Evolutionary conservation across 495 filamentous ascomycete genomes (phyloP).

Genomic region (Venustampulla echinocandica): DNA sequence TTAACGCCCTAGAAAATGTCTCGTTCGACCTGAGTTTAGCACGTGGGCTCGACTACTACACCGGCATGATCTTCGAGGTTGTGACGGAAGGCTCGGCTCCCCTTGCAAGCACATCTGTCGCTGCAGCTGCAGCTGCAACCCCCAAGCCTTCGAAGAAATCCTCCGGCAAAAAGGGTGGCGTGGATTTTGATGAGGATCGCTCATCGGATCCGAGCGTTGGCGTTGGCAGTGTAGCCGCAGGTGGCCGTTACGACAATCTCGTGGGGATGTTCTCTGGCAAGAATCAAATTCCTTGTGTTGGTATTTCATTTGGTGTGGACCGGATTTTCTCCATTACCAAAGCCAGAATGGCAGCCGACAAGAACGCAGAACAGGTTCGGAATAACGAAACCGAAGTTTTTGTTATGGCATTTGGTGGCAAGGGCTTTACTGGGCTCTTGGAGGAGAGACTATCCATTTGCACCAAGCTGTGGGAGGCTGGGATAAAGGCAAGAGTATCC

Average conservation of each 20-base stretch:
- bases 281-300: conserved; percentile 80
- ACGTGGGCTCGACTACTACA: conserved; percentile 89
- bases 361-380: conserved; percentile 34
- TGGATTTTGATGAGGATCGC: conserved; percentile 64
- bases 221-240: conserved; percentile 80
- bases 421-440: conserved; percentile 72
- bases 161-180: conserved; percentile 24
- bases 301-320: conserved; percentile 91
- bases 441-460: conserved; percentile 73
- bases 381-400: conserved; percentile 76
- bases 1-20: conserved; percentile 58
- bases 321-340: conserved; percentile 89
- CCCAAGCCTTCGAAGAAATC: conserved; percentile 41
- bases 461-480: conserved; percentile 65
- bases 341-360: conserved; percentile 57
- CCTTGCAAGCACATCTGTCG: conserved; percentile 14
- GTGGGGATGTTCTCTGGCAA: conserved; percentile 89
- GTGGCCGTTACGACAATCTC: conserved; percentile 86
- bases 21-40: conserved; percentile 79
- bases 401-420: conserved; percentile 90
- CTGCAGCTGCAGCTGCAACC: conserved; percentile 26
- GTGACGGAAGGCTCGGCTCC: conserved; percentile 77
- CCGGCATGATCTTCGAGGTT: conserved; percentile 88
- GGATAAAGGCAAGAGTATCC: conserved; percentile 52
- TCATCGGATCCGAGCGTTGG: conserved; percentile 75